Conservation (phyloP, 306 rosid species). For the Dalbergia cochinchinensis region DNA sequence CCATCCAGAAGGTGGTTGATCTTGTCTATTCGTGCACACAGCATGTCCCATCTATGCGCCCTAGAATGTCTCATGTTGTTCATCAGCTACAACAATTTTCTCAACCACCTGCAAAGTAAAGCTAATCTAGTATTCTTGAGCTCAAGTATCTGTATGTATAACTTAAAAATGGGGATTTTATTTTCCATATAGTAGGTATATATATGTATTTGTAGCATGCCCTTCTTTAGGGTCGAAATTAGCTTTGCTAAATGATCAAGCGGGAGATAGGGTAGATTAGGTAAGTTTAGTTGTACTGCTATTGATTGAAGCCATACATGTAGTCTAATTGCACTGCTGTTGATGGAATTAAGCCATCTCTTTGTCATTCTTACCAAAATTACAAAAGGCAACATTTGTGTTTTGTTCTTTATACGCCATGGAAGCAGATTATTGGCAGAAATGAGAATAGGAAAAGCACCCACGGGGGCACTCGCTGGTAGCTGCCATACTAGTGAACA, state of each 20-base stretch:
- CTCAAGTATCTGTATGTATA: constrained; percentile 29
- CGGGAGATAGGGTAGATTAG: constrained; percentile 26
- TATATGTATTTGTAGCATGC: constrained; percentile 33
- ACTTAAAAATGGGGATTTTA: constrained; percentile 8
- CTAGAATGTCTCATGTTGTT: constrained; percentile 98
- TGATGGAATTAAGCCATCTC: neutral
- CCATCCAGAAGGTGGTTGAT: constrained; percentile 91
- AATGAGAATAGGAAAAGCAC: neutral
- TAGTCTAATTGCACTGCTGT: constrained; percentile 16
- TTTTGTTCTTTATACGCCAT: constrained; percentile 1
- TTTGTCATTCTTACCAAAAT: neutral
- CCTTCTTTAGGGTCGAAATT: constrained; percentile 22
- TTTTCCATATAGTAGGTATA: neutral
- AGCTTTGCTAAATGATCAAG: constrained; percentile 17
- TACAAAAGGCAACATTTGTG: neutral
- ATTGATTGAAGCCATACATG: neutral
- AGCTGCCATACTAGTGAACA: neutral
- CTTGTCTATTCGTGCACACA: constrained; percentile 98
- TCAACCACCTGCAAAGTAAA: constrained; percentile 62
- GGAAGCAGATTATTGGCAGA: neutral
- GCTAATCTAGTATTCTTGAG: constrained; percentile 30
- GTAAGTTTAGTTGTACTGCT: constrained; percentile 29
- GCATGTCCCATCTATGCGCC: constrained; percentile 97
- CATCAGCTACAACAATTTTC: constrained; percentile 91
- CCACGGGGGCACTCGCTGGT: neutral